Conservation (phyloP, 2,329 filamentous ascomycete species). For the Sporothrix variecibatus region DNA sequence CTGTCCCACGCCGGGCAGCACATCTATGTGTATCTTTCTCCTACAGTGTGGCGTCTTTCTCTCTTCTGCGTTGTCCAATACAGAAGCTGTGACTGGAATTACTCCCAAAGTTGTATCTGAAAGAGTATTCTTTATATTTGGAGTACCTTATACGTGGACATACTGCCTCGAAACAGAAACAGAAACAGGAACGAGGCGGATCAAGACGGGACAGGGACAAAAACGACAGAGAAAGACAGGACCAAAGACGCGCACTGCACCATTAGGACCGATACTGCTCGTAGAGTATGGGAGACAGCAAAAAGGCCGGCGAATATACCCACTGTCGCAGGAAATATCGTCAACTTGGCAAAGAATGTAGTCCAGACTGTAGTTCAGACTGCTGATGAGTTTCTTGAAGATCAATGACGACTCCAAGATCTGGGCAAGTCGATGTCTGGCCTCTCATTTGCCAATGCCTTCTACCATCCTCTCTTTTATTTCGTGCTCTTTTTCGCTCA, state of each 20-base stretch:
- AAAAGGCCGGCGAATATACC: neutral
- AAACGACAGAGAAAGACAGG: neutral
- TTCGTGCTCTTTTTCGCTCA: slow-evolving; percentile 5
- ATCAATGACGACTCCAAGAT: neutral
- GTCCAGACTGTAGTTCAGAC: neutral
- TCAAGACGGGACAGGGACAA: neutral
- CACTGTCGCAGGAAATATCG: neutral
- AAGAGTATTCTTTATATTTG: neutral
- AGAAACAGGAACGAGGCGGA: neutral
- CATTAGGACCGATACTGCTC: neutral
- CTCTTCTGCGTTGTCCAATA: neutral
- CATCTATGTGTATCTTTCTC: too few species aligned
- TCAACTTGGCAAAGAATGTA: neutral
- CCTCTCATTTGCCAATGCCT: neutral
- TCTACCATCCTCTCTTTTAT: neutral
- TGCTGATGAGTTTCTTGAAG: too few species aligned
- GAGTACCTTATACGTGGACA: neutral
- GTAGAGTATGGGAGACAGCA: neutral
- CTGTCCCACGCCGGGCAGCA: neutral
- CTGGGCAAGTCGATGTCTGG: neutral
- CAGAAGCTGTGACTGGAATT: neutral
- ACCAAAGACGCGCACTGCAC: neutral
- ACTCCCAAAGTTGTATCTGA: neutral
- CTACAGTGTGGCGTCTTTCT: neutral
- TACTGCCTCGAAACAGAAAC: neutral